Evolutionary conservation across 805 yeast genomes (phyloP), one percentile per base, ranked within the genome.

Genomic region (Kluyveromyces lactis): DNA sequence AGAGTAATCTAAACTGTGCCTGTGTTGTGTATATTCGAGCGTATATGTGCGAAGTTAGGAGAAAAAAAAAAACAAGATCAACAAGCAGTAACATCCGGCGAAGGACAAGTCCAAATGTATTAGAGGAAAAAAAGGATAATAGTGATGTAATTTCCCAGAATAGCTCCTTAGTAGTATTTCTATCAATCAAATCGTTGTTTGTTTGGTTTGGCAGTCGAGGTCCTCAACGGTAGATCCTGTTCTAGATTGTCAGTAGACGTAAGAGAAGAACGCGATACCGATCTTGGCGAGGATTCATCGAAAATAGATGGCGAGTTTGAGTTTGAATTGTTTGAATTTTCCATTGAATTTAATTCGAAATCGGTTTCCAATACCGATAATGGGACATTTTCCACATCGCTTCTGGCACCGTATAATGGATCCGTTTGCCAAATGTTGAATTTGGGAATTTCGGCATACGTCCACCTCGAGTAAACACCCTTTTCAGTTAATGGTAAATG

Each of bases 381-480:
- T 8, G 59, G 58, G 27, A 53, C 54, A 38, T 41, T 56, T 41
- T 63, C 68, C 21, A 62, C 49, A 49, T 63, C 66, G 38, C 44
- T 42, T 31, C 50, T 45, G 21, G 46, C 45, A 9, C 50, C 44
- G 16, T 45, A 47, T 36, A 64, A 48, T 37, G 74, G 75, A 45
- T 70, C 68, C 23, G 47, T 41, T 29, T 46, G 48, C 13, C 30
- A 41, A 18, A 66, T 46, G 45, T 66, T 63, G 29, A 53, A 53
- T 39, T 52, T 61, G 29, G 56, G 65, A 27, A 72, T 52, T 9
- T 59, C 55, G 3, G 69, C 52, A 54, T 81, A 81, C 10, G 83
- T 75, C 81, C 86, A 81, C 43, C 90, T 74, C 53, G 85, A 80
- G 51, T 74, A 79, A 41, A 71, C 67, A 32, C 54, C 60, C n/a